These are phyloP conservation scores for Bruguiera gymnorhiza DNA, from an alignment of 345 rosid genomes.

Conservation along the genomic window DNA sequence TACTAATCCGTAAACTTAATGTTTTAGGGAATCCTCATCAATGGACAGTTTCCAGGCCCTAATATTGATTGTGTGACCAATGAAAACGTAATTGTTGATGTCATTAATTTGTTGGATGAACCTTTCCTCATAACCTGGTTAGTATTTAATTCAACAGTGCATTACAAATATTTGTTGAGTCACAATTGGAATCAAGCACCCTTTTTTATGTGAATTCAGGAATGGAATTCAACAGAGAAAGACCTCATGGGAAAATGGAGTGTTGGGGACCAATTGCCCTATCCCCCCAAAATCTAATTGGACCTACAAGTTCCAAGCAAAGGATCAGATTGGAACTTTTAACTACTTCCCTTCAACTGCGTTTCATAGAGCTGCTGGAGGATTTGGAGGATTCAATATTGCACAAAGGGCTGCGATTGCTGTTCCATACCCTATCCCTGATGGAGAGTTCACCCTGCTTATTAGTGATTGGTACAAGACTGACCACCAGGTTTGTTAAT, in stretches of 20 bases:
- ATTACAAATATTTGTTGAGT: neutral
- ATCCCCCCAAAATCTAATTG: conserved; percentile 67
- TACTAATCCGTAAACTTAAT: neutral
- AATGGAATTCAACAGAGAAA: conserved; percentile 69
- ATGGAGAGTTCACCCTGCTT: conserved; percentile 35
- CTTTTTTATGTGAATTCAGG: conserved; percentile 35
- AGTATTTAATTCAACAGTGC: neutral
- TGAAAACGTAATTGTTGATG: conserved; percentile 68
- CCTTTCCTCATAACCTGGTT: conserved; percentile 84
- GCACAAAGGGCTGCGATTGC: conserved; percentile 35
- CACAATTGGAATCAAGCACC: neutral
- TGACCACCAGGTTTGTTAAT: conserved; percentile 49
- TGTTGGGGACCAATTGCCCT: conserved; percentile 88
- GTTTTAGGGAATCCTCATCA: conserved; percentile 76
- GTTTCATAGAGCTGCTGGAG: conserved; percentile 73
- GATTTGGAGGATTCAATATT: conserved; percentile 45
- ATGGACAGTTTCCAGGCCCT: conserved; percentile 89
- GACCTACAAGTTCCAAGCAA: conserved; percentile 76
- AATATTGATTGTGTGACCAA: conserved; percentile 69
- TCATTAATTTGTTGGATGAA: conserved; percentile 64
- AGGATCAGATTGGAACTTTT: conserved; percentile 77
- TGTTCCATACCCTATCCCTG: conserved; percentile 43
- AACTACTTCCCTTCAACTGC: conserved; percentile 64
- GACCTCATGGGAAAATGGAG: conserved; percentile 84
- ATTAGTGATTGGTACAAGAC: conserved; percentile 45